Percentiles rank a stretch among this genome's conserved stretches.
phyloP scores from a whole-genome alignment of 352 stramenopile genomes.

The Phytophthora hybrid region DNA sequence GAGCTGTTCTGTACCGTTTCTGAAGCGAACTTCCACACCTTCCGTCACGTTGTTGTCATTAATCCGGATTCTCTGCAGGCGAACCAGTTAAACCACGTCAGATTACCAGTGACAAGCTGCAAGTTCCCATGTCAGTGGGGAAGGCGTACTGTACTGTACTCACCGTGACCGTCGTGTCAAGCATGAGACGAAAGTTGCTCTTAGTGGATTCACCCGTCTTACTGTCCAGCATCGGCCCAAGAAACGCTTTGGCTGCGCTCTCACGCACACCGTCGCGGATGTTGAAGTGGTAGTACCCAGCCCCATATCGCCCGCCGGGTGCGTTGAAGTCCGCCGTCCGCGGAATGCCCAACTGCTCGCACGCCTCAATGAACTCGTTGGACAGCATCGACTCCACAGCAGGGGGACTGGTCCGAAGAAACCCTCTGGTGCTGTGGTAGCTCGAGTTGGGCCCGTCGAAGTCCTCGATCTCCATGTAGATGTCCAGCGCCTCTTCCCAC shows the following conservation, averaged over 20 bases:
- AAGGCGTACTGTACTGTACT: conserved; percentile 4
- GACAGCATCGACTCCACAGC: conserved; percentile 44
- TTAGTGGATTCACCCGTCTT: conserved; percentile 40
- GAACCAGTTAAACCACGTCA: background rate
- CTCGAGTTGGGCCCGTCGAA: conserved; percentile 65
- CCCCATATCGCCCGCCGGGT: conserved; percentile 67
- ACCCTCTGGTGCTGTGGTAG: conserved; percentile 62
- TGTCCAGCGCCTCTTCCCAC: conserved; percentile 72
- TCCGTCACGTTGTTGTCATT: conserved; percentile 47
- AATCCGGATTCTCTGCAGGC: conserved; percentile 58
- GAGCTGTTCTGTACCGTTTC: conserved; percentile 45
- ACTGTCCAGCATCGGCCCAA: conserved; percentile 62
- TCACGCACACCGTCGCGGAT: conserved; percentile 83
- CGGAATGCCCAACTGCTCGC: conserved; percentile 61
- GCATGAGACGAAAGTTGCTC: conserved; percentile 58
- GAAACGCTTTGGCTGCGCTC: conserved; percentile 78
- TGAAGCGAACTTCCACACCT: conserved; percentile 52
- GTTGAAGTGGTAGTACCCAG: conserved; percentile 91
- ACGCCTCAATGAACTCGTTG: conserved; percentile 61
- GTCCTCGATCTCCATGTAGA: conserved; percentile 83
- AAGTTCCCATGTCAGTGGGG: too few species aligned
- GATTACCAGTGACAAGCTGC: background rate
- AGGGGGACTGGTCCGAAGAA: conserved; percentile 66
- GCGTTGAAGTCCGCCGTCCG: conserved; percentile 85
- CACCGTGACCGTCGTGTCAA: conserved; percentile 74